Evolutionary conservation across 2,329 filamentous ascomycete genomes (phyloP), one percentile per base, ranked within the genome.

Genomic region (Colletotrichum graminicola): DNA sequence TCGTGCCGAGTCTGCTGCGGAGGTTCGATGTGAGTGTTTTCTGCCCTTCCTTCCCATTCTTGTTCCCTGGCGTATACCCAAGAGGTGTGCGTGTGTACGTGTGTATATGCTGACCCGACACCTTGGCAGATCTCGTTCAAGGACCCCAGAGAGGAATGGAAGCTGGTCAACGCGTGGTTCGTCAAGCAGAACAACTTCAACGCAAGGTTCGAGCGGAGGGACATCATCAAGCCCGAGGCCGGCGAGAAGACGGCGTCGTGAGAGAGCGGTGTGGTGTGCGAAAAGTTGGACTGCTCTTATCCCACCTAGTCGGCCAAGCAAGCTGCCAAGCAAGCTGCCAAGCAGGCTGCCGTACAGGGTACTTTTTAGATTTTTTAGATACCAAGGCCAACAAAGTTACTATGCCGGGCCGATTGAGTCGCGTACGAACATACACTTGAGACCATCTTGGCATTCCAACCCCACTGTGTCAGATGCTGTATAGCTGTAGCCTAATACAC

Each of bases 161-260:
- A 84, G 75, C 79, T 89, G 26, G 84, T 87, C 60, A 90, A 91
- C 74, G 87, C 88, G 3, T 91, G 89, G 89, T 90, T 91, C 71
- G 87, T 90, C 62, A 88, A 89, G 79, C 89, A 90, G 76, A 82
- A 84, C 34, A 85, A 89, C 77, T 90, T 90, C 74, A 79, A 83
- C 69, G 82, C 83, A 21, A 80, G 79, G 54, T 87, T 88, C 62
- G 77, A 81, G 57, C 68, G 82, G 57, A 80, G 86, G 52, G 79
- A 85, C 3, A 74, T 88, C 29, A 81, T 87, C 2, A 78, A 80
- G 73, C 82, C 83, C 12, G 60, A 59, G 18, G 4, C 10, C 21
- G 39, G 14, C 23, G 70, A 73, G 43, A 67, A 71, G 49, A 47
- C 21, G n/a, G 43, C 36, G 18, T 47, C 64, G 45, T 72, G 14